Percentiles rank a stretch among this genome's conserved stretches.
Conservation (phyloP, 208 protist genomes). For the Balamuthia mandrillaris region DNA sequence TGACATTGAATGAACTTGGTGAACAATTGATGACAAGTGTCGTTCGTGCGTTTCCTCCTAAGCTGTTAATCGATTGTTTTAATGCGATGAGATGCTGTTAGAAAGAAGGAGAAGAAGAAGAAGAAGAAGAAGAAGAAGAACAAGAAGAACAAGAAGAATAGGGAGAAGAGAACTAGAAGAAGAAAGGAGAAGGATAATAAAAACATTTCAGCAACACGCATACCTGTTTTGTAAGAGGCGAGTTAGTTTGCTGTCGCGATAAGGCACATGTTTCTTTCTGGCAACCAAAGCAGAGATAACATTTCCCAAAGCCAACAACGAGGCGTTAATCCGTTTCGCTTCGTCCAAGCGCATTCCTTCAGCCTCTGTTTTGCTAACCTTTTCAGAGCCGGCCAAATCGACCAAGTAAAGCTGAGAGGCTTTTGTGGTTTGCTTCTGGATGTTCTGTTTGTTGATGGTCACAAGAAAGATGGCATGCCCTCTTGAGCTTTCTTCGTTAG, state of each 20-base stretch:
- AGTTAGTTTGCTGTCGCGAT: constrained; percentile 74
- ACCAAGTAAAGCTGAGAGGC: constrained; percentile 72
- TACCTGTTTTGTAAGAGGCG: constrained; percentile 66
- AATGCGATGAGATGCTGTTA: too few relatives aligned
- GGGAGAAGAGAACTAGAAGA: too few relatives aligned
- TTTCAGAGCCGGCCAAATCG: constrained; percentile 74
- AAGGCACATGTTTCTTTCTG: constrained; percentile 65
- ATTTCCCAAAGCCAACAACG: constrained; percentile 67
- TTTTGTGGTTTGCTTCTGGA: neutral
- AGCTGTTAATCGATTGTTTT: too few relatives aligned
- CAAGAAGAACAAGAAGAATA: too few relatives aligned
- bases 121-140: too few relatives aligned
- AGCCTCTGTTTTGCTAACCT: constrained; percentile 66
- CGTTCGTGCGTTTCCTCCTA: constrained; percentile 81
- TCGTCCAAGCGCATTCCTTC: constrained; percentile 49
- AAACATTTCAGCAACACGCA: neutral
- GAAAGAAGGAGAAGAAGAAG: too few relatives aligned
- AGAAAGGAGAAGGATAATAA: too few relatives aligned
- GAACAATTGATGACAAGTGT: constrained; percentile 78
- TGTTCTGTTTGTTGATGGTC: neutral
- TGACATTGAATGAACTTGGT: constrained; percentile 68
- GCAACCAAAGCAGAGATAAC: constrained; percentile 73
- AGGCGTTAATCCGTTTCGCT: constrained; percentile 76
- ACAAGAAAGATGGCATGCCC: neutral
- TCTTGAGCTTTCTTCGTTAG: constrained; percentile 12